phyloP scores from a whole-genome alignment of 306 rosid genomes.

The Corylus avellana region DNA sequence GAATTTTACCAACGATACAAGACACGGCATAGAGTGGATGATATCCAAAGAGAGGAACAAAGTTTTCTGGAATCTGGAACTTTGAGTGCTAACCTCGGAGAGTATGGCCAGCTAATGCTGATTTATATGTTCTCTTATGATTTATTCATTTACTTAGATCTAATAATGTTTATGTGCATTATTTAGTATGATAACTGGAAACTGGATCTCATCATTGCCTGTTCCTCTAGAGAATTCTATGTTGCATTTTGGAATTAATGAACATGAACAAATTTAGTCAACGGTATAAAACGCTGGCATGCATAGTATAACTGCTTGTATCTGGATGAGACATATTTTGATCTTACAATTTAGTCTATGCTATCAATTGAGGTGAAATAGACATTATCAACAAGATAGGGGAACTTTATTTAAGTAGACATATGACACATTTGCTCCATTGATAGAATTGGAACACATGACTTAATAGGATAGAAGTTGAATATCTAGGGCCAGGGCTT shows the following conservation, averaged over 20 bases:
- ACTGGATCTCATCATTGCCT: not conserved
- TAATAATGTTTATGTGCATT: constrained; percentile 6
- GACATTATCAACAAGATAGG: not conserved
- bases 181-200: constrained; percentile 8
- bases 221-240: not conserved
- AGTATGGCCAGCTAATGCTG: constrained; percentile 51
- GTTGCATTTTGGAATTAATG: constrained; percentile 4
- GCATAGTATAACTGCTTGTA: constrained; percentile 21
- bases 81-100: constrained; percentile 70
- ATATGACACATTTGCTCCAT: not conserved
- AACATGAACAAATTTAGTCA: constrained; percentile 8
- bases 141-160: constrained; percentile 3
- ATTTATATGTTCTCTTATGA: constrained; percentile 1
- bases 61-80: constrained; percentile 83
- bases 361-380: not conserved
- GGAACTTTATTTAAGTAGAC: not conserved
- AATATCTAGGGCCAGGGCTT: too few relatives aligned
- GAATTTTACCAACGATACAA: constrained; percentile 78
- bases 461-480: not conserved
- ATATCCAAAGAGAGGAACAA: constrained; percentile 76
- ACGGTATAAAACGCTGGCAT: constrained; percentile 14
- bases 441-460: not conserved
- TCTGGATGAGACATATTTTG: constrained; percentile 3
- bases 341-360: not conserved
- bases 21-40: constrained; percentile 71